Conservation (phyloP, 805 yeast species). For the Komagataella populi region DNA sequence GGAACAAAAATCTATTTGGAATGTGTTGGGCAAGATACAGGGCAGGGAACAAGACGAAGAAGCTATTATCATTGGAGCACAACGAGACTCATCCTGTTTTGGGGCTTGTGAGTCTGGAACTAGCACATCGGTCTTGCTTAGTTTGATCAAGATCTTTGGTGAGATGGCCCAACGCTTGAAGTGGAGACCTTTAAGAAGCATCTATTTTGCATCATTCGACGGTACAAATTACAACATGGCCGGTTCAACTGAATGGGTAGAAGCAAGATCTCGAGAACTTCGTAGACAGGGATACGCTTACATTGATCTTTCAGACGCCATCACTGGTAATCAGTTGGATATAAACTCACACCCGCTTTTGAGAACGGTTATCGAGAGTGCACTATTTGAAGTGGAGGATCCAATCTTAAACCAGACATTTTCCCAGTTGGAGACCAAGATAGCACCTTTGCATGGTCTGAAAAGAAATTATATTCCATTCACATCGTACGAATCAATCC, state of each 20-base stretch:
- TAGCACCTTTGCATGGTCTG: slow-evolving; percentile 11
- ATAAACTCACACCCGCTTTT: slow-evolving; percentile 51
- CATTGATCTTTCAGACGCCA: slow-evolving; percentile 59
- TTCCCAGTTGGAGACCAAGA: slow-evolving; percentile 4
- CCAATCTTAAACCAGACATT: slow-evolving; percentile 12
- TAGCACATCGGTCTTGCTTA: slow-evolving; percentile 62
- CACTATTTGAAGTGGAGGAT: slow-evolving; percentile 18
- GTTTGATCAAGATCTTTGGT: slow-evolving; percentile 56
- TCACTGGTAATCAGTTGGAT: slow-evolving; percentile 20
- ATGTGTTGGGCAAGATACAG: slow-evolving; percentile 60
- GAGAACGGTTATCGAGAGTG: slow-evolving; percentile 29
- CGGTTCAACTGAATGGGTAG: slow-evolving; percentile 74
- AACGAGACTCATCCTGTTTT: slow-evolving; percentile 60
- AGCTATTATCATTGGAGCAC: slow-evolving; percentile 70
- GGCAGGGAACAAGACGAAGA: slow-evolving; percentile 72
- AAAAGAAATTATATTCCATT: slow-evolving; percentile 62
- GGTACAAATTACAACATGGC: slow-evolving; percentile 71
- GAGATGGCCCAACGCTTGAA: slow-evolving; percentile 46
- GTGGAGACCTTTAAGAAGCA: slow-evolving; percentile 77
- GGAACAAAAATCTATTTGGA: slow-evolving; percentile 58
- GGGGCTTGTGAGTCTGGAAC: slow-evolving; percentile 68
- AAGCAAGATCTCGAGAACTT: slow-evolving; percentile 36
- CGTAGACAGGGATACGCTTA: slow-evolving; percentile 52
- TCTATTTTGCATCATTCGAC: slow-evolving; percentile 76
- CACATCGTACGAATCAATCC: slow-evolving; percentile 48